Evolutionary conservation across 495 filamentous ascomycete genomes (phyloP).

Genomic region (Neurospora sp.): DNA sequence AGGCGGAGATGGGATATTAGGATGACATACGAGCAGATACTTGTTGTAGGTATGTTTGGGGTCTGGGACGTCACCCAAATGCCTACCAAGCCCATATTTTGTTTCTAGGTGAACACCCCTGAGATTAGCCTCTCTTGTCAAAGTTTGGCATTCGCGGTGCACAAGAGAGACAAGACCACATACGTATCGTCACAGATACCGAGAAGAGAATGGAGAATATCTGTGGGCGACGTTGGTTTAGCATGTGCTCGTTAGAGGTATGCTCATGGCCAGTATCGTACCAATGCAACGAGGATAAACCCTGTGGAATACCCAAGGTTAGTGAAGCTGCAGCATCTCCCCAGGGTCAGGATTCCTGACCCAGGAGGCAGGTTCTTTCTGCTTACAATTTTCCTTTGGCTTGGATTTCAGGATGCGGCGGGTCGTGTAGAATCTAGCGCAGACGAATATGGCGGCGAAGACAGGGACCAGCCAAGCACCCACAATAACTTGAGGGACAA

Average conservation of each 20-base stretch:
- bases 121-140: not conserved
- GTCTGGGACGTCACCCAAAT: not conserved
- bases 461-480: conserved; percentile 7
- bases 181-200: conserved; percentile 1
- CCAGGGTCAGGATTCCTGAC: not conserved
- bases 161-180: not conserved
- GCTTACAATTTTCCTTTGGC: conserved; percentile 16
- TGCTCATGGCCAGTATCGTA: not conserved
- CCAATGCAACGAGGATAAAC: conserved; percentile 5
- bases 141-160: not conserved
- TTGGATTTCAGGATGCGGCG: conserved; percentile 7
- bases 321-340: not conserved
- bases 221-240: not conserved
- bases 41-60: not conserved
- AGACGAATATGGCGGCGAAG: conserved; percentile 12
- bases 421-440: conserved; percentile 15
- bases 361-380: not conserved
- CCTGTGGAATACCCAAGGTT: not conserved
- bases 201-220: conserved; percentile 3
- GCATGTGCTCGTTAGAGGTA: not conserved
- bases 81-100: conserved; percentile 5
- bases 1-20: not conserved
- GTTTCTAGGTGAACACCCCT: not conserved
- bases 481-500: conserved; percentile 5
- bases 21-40: conserved; percentile 2